Percentiles rank a stretch among this genome's conserved stretches.
phyloP scores from a whole-genome alignment of 2,329 filamentous ascomycete species.

The Blastomyces silverae region DNA sequence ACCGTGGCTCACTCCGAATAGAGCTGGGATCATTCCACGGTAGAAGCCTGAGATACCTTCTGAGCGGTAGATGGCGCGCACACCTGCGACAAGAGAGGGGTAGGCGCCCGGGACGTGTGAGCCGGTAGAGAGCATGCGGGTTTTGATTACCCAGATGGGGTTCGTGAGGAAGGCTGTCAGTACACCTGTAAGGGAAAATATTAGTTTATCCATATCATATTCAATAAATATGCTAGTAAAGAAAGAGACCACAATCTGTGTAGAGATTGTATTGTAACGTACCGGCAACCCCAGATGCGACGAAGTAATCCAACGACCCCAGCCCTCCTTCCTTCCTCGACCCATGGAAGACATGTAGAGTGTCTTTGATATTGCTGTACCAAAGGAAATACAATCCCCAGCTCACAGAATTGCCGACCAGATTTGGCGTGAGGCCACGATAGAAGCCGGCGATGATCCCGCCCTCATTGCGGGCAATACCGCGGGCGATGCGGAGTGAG shows the following conservation, averaged over 20 bases:
- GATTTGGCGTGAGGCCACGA: conserved; percentile 80
- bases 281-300: conserved; percentile 61
- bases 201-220: conserved; percentile 4
- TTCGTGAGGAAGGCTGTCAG: conserved; percentile 80
- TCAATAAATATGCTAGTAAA: background rate
- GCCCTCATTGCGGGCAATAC: conserved; percentile 50
- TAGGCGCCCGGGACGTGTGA: conserved; percentile 70
- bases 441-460: conserved; percentile 63
- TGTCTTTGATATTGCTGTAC: conserved; percentile 55
- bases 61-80: conserved; percentile 55
- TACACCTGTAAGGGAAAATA: conserved; percentile 48
- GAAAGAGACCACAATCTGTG: background rate
- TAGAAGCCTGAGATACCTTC: conserved; percentile 82
- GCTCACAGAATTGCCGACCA: conserved; percentile 80
- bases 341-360: conserved; percentile 41
- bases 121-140: conserved; percentile 87
- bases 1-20: conserved; percentile 84
- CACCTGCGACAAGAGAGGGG: conserved; percentile 65
- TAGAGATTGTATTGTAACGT: conserved; percentile 20
- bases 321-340: conserved; percentile 22
- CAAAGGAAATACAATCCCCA: conserved; percentile 91
- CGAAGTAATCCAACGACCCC: conserved; percentile 66
- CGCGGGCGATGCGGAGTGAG: conserved; percentile 48
- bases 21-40: conserved; percentile 71
- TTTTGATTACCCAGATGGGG: conserved; percentile 97